Base-by-base conservation (phyloP, 1,284 basidiomycete genomes). In the Exobasidium rhododendri region DNA sequence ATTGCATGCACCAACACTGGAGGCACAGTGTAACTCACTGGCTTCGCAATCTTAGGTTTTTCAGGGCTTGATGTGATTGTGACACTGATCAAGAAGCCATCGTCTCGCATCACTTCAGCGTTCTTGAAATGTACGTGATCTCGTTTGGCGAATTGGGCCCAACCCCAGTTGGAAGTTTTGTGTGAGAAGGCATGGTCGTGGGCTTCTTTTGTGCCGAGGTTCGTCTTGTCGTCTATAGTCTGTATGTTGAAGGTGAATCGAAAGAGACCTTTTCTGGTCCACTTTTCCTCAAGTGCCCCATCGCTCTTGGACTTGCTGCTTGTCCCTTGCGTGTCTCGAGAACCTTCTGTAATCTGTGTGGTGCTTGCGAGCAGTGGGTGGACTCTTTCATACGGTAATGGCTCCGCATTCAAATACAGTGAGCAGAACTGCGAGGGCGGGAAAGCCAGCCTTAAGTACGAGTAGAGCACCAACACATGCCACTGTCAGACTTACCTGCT, bases 131-230 rank as follows among this genome's bases (percentile, higher is more conserved):
- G 92, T 7, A 92, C 85, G 17, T 81, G 79, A 63, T 92, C 89
- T 66, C 91, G 83, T 56, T 85, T 85, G 28, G 89, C 87, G 79
- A 92, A 93, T 74, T 89, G 89, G 50, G 35, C 70, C 77, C 65
- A 72, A 46, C 81, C 80, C 81, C 80, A 81, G 57, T 81, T 81
- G 31, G 78, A 69, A 24, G 79, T 90, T 82, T 89, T 89, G 78
- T 86, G 86, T 11, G 88, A 90, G 68, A 91, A 92, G 1, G 88
- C 86, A 76, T 92, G 91, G 67, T 92, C 89, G 56, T 86, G 84
- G 0, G 91, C 91, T 74, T 92, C 91, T 45, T 66, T 59, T 46
- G 61, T 67, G n/a, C 60, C 67, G 17, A 69, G 59, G 2, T 61
- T 56, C 57, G 81, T 62, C 67, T 87, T 87, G 85, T 87, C 76